These are phyloP conservation scores for Annulohypoxylon maeteangense DNA, from an alignment of 495 filamentous ascomycete genomes.

Conservation along the genomic window DNA sequence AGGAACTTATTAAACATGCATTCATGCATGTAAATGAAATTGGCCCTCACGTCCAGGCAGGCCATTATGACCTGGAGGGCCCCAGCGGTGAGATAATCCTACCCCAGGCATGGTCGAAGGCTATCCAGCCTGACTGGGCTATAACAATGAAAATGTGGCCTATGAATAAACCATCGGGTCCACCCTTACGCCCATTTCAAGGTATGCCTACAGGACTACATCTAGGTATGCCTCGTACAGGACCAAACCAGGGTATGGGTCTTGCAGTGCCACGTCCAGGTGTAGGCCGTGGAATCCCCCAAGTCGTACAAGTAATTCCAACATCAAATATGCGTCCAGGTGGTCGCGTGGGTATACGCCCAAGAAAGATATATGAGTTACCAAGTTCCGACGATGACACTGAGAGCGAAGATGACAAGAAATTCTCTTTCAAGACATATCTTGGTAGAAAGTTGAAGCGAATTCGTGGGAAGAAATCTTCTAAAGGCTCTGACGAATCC, in stretches of 20 bases:
- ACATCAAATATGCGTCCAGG: not conserved
- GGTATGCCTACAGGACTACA: too few species aligned
- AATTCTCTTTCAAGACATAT: not conserved
- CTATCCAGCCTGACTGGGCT: conserved; percentile 85
- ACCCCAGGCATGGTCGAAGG: conserved; percentile 87
- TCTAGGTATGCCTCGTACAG: too few species aligned
- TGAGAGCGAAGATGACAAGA: not conserved
- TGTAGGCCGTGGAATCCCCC: too few species aligned
- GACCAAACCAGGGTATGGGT: too few species aligned
- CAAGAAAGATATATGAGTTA: not conserved
- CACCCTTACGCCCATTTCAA: not conserved
- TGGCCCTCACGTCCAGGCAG: conserved; percentile 82
- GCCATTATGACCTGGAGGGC: conserved; percentile 85
- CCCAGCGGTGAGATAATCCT: conserved; percentile 89
- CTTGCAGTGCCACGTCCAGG: too few species aligned
- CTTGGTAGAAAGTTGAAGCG: not conserved
- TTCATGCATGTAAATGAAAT: conserved; percentile 86
- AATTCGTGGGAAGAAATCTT: not conserved
- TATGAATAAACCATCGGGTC: conserved; percentile 57
- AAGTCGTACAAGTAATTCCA: too few species aligned
- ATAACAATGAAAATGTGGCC: conserved; percentile 99
- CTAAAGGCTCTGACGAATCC: too few species aligned
- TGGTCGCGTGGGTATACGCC: not conserved
- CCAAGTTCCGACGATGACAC: not conserved
- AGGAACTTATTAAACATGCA: conserved; percentile 86